Conservation (phyloP, 2,329 filamentous ascomycete species). For the Penicillium sp. region DNA sequence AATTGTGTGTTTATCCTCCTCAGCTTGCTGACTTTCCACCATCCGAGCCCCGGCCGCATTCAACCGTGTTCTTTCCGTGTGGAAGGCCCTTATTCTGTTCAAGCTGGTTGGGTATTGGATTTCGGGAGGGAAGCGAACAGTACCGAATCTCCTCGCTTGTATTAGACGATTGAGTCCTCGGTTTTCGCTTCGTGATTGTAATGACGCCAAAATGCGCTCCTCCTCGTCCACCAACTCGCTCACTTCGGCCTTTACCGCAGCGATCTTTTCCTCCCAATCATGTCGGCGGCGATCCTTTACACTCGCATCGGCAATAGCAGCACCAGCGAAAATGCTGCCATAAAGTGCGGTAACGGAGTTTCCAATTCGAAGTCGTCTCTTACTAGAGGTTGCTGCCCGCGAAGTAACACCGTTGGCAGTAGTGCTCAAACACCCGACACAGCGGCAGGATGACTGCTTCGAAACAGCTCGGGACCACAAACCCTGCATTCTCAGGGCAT, state of each 20-base stretch:
- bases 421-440: conserved; percentile 41
- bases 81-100: conserved; percentile 18
- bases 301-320: conserved; percentile 41
- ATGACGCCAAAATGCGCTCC: conserved; percentile 32
- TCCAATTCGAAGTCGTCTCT: conserved; percentile 39
- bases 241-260: conserved; percentile 43
- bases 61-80: conserved; percentile 13
- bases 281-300: conserved; percentile 40
- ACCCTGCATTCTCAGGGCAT: conserved; percentile 44
- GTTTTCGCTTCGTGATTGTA: conserved; percentile 26
- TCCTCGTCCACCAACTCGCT: conserved; percentile 41
- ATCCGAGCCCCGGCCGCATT: conserved; percentile 6
- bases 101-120: conserved; percentile 10
- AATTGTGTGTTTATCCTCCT: conserved; percentile 13
- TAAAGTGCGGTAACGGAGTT: conserved; percentile 46
- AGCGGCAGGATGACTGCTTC: conserved; percentile 41
- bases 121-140: conserved; percentile 12
- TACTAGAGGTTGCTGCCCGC: conserved; percentile 35
- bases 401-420: conserved; percentile 35
- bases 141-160: conserved; percentile 27
- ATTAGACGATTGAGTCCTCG: conserved; percentile 18
- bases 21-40: conserved; percentile 3
- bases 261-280: conserved; percentile 44
- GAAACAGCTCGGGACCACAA: conserved; percentile 44
- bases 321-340: conserved; percentile 43